Base-by-base conservation (phyloP, 352 stramenopile species). In the Plasmopara muralis region DNA sequence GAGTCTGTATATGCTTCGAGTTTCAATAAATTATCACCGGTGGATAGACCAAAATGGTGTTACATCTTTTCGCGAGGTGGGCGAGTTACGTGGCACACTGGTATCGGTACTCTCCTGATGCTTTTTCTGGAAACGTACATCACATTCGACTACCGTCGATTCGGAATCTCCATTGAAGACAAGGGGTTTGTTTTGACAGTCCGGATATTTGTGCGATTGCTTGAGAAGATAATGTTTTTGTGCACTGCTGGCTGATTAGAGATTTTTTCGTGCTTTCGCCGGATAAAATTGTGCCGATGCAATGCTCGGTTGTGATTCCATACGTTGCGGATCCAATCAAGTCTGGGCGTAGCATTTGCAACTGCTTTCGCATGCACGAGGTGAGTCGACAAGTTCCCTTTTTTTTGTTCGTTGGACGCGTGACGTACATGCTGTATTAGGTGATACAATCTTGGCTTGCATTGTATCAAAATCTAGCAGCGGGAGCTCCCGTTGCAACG, bases 41-140 rank as follows among this genome's bases (percentile, higher is more conserved):
- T 41, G 8, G 43, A 50, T 40, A 70, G 67, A 35, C 59, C 57
- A 18, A 72, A 71, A 31, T 79, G 70, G 56, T 59, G 78, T 25
- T 93, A 87, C 49, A 79, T 66, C 7, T 93, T 93, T 59, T 79
- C 70, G 4, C 68, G 83, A 39, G 57, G 68, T 16, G 77, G 80
- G 20, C 70, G 67, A 40, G 60, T 83, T 15, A 74, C 66, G 7
- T 93, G 83, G 83, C 70, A 69, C 42, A 84, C 78, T 30, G 68
- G 74, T 18, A 74, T 93, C n/a, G 81, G 77, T 18, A 85, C 74
- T 46, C 47, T 93, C 18, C 8, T 91, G 43, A 60, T 91, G 48
- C 64, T 89, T 6, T 93, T 91, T 47, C 50, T 93, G 37, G 83
- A 93, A 65, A 90, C 80, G 10, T 89, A 91, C 53, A 77, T 87